Base-by-base conservation (phyloP, 2,329 filamentous ascomycete genomes). In the Cladosporium sp. region DNA sequence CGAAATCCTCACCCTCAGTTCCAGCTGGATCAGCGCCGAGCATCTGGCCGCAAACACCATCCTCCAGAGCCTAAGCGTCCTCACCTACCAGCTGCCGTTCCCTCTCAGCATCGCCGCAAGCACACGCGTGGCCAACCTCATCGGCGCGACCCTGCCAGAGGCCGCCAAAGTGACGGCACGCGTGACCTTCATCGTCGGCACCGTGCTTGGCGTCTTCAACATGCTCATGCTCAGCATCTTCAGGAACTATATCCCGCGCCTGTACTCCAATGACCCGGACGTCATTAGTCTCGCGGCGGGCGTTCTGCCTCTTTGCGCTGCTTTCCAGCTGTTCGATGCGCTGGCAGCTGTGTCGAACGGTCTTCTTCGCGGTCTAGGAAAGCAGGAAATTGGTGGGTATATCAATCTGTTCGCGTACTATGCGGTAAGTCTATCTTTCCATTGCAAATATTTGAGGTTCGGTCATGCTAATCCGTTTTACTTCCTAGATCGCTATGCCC, bases 51-150 rank as follows among this genome's bases (percentile, higher is more conserved):
- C 93, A 0, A 91, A 98, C 69, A 91, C 87, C 33, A 84, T 96
- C 11, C 75, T 97, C 2, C 81, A 85, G 18, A 93, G 87, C 0
- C 76, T 95, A 43, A 83, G 85, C 0, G 82, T 84, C 9, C 82
- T 95, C 19, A 89, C 87, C 0, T 97, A 90, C 74, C 89, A 95
- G 69, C 84, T 97, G 45, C 90, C 92, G 0, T 97, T 97, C 72
- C 88, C 92, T 0, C 81, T 96, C 55, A 88, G 86, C 32, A 92
- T 97, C 54, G 91, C 92, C 2, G 83, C 86, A 0, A 92, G 86
- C 10, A 97, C 92, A 0, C 84, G 92, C 1, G 83, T 96, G 11
- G 92, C 91, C 14, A 97, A 96, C 62, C 74, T 97, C 33, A 95
- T 97, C 56, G 93, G 92, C 8, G 91, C 92, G 0, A 86, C 85